Evolutionary conservation across 768 basidiomycete genomes (phyloP).

Genomic region (Leccinum arenicola): DNA sequence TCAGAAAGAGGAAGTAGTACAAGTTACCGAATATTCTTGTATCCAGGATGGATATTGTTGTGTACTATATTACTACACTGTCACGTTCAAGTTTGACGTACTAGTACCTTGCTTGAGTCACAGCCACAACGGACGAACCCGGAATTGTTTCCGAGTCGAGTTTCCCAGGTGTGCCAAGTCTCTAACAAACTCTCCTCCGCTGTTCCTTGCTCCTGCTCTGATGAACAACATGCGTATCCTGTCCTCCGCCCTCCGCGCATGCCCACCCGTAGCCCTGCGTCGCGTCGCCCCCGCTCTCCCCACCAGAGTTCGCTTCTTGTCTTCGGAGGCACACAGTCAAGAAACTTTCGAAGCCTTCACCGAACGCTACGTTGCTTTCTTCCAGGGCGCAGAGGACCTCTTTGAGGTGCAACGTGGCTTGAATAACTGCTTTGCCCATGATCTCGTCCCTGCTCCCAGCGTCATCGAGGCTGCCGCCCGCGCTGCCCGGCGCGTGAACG

Average conservation of each 20-base stretch:
- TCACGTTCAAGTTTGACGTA: too few species aligned
- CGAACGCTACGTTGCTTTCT: conserved; percentile 91
- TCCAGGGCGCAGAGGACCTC: conserved; percentile 88
- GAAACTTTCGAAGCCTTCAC: conserved; percentile 95
- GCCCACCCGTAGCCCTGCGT: conserved; percentile 43
- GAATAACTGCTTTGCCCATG: conserved; percentile 99
- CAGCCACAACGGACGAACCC: conserved; percentile 21
- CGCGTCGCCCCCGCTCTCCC: conserved; percentile 46
- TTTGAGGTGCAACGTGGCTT: conserved; percentile 99
- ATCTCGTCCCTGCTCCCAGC: conserved; percentile 82
- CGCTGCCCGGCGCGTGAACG: conserved; percentile 89
- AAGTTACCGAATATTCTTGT: not conserved
- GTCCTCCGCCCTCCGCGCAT: conserved; percentile 61
- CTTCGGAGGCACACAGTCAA: conserved; percentile 68
- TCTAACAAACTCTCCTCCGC: not conserved
- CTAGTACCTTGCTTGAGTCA: not conserved
- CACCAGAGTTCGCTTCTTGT: conserved; percentile 30
- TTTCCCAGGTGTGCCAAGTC: conserved; percentile 9
- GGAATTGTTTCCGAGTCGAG: conserved; percentile 7
- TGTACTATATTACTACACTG: not conserved
- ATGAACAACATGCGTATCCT: conserved; percentile 53
- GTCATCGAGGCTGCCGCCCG: conserved; percentile 87
- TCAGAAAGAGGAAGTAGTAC: not conserved
- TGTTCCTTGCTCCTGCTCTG: conserved; percentile 1
- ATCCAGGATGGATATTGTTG: not conserved